Conservation (phyloP, 768 basidiomycete species). For the Lentinula raphanica region DNA sequence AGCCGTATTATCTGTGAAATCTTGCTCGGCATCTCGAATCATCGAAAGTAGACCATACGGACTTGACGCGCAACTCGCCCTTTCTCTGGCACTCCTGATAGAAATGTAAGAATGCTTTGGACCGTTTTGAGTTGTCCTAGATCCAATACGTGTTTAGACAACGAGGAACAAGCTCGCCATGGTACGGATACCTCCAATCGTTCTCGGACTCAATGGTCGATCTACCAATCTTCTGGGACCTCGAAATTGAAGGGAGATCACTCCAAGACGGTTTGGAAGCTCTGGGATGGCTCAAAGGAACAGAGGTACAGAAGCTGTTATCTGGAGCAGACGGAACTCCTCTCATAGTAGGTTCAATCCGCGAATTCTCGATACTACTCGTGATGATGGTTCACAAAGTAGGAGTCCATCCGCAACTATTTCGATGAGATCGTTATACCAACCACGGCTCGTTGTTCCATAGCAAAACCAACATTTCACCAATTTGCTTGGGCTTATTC, state of each 20-base stretch:
- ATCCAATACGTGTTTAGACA: slow-evolving; percentile 32
- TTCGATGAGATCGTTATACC: neutral
- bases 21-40: slow-evolving; percentile 40
- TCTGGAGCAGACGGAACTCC: neutral
- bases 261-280: slow-evolving; percentile 26
- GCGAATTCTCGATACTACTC: neutral
- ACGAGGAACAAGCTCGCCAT: slow-evolving; percentile 43
- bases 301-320: slow-evolving; percentile 24
- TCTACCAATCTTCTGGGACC: slow-evolving; percentile 60
- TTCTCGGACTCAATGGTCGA: slow-evolving; percentile 47
- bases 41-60: slow-evolving; percentile 49
- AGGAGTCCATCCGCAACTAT: neutral
- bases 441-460: neutral
- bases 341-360: neutral
- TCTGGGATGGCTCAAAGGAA: slow-evolving; percentile 36
- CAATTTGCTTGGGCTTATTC: slow-evolving; percentile 47
- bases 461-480: neutral
- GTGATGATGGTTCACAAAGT: neutral
- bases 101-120: slow-evolving; percentile 48
- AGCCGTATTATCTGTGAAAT: slow-evolving; percentile 56
- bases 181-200: slow-evolving; percentile 63
- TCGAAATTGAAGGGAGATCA: slow-evolving; percentile 5
- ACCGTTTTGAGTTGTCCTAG: neutral
- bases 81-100: slow-evolving; percentile 57
- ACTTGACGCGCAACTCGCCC: slow-evolving; percentile 51